phyloP scores from a whole-genome alignment of 2,329 filamentous ascomycete genomes.

The Colletotrichum paranaense region DNA sequence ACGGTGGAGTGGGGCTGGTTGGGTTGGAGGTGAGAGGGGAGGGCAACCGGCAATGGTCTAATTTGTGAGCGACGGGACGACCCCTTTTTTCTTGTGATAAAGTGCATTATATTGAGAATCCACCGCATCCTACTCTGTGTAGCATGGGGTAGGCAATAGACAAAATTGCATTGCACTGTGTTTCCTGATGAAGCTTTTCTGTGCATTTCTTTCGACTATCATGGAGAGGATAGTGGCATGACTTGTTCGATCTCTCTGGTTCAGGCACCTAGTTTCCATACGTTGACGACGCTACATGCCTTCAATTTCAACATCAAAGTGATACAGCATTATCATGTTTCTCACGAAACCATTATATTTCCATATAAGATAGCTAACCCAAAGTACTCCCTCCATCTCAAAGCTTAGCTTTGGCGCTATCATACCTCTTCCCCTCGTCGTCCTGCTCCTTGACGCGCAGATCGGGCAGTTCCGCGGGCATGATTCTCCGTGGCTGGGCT shows the following conservation, averaged over 20 bases:
- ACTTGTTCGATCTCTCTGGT: neutral
- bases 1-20: neutral
- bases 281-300: too few relatives aligned
- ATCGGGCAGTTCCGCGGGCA: constrained; percentile 77
- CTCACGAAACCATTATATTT: too few relatives aligned
- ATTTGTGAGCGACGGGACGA: constrained; percentile 21
- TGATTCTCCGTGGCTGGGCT: constrained; percentile 76
- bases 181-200: neutral
- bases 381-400: constrained; percentile 37
- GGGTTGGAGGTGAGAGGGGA: neutral
- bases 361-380: neutral
- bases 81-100: constrained; percentile 28
- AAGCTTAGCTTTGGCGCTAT: constrained; percentile 66
- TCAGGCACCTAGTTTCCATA: too few relatives aligned
- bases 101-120: constrained; percentile 22
- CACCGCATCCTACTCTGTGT: constrained; percentile 18
- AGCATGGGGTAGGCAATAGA: constrained; percentile 29
- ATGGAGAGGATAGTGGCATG: neutral
- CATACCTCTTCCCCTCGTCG: constrained; percentile 79
- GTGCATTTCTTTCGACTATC: neutral
- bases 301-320: too few relatives aligned
- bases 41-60: constrained; percentile 22
- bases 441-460: constrained; percentile 81
- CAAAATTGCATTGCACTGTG: neutral
- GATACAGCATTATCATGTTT: too few relatives aligned